Base-by-base conservation (phyloP, 1,139 yeast species). In the Yamadazyma triangularis region DNA sequence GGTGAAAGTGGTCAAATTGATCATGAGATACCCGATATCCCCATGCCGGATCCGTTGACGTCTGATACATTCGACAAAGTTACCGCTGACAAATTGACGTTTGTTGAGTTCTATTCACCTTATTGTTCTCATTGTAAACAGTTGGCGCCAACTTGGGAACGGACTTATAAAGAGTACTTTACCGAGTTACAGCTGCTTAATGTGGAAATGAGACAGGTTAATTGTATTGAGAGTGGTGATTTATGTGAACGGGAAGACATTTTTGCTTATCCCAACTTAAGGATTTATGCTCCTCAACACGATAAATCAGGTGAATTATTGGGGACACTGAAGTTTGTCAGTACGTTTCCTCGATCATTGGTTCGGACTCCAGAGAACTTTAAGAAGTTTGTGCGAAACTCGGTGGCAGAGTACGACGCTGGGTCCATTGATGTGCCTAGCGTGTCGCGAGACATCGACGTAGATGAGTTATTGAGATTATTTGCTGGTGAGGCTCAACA, bases 191-290 rank as follows among this genome's bases (percentile, higher is more conserved):
- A 70, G 28, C 35, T 53, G 15, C 42, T 70, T 34, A 65, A 70
- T 4, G 65, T 80, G 19, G 63, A 63, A 10, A 74, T 82, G 72
- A 63, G 70, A 34, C 91, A 82, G 48, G 89, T 83, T 14, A 73
- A 83, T 49, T 84, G 93, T 59, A 65, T 79, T 13, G 79, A 70
- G 29, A 73, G 76, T 50, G 89, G 88, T 8, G 91, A 83, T 51
- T 60, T 83, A 31, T 83, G 93, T 54, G 67, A 60, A 11, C 58
- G 77, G 15, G 87, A 84, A 53, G 64, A 65, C 8, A 69, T 84
- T 26, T 50, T 40, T 13, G 64, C 60, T 20, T 83, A 70, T 45
- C 94, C 94, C 8, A 60, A 63, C 27, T 56, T 83, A 23, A 59
- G 81, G 36, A 56, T 83, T 8, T 83, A 82, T 51, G 73, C 77